A percentile compares a stretch with the other conserved stretches of the same genome.
Evolutionary conservation across 2,329 filamentous ascomycete species (phyloP).

Genomic region (Alternaria angustiovoidea): DNA sequence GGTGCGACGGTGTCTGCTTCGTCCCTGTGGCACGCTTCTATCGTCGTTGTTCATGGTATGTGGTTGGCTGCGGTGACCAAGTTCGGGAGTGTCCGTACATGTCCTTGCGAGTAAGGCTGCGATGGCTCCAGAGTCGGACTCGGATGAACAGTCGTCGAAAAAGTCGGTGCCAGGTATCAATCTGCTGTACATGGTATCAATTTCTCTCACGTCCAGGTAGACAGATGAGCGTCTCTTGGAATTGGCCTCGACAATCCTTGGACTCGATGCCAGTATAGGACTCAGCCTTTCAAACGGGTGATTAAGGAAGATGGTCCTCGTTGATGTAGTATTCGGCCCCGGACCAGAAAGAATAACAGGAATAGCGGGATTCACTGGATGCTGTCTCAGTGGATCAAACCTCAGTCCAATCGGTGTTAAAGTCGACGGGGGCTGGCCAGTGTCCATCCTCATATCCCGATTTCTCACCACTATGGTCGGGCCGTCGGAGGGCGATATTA

Average conservation of each 20-base stretch:
- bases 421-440: background rate
- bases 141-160: constrained; percentile 39
- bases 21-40: constrained; percentile 11
- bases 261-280: constrained; percentile 40
- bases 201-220: constrained; percentile 32
- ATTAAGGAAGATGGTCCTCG: constrained; percentile 33
- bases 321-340: constrained; percentile 11
- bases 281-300: constrained; percentile 39
- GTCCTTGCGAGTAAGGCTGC: constrained; percentile 27
- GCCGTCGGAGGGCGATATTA: background rate
- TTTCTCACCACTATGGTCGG: background rate
- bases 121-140: constrained; percentile 35
- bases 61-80: constrained; percentile 13
- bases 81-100: constrained; percentile 11
- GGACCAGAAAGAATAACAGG: constrained; percentile 14
- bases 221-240: constrained; percentile 32
- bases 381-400: constrained; percentile 17
- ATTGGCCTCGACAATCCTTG: constrained; percentile 35
- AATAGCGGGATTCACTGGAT: constrained; percentile 16
- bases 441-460: constrained; percentile 12
- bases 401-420: constrained; percentile 2
- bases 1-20: constrained; percentile 21
- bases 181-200: constrained; percentile 32
- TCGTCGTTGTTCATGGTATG: constrained; percentile 1
- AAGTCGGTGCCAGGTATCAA: constrained; percentile 35